These are phyloP conservation scores for Inga oerstediana DNA, from an alignment of 306 rosid species.

Conservation along the genomic window DNA sequence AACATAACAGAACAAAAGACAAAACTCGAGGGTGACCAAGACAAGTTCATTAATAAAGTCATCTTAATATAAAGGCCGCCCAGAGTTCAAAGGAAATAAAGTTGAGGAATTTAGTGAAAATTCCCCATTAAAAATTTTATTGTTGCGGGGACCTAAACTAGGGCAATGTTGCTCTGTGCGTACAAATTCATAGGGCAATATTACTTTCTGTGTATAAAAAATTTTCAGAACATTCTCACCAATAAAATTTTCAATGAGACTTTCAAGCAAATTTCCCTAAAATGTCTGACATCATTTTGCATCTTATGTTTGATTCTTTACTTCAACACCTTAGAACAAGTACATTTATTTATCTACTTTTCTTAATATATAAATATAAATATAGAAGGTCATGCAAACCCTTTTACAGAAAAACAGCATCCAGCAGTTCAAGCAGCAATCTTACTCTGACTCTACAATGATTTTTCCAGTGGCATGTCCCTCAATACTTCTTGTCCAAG, in stretches of 20 bases:
- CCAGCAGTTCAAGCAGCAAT: conserved; percentile 1
- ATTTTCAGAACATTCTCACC: too few species aligned
- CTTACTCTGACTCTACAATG: conserved; percentile 48
- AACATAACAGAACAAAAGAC: background rate
- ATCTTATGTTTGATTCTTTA: conserved; percentile 16
- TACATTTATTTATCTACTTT: background rate
- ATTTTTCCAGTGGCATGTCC: conserved; percentile 93
- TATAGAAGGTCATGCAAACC: conserved; percentile 9
- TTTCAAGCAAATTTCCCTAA: too few species aligned
- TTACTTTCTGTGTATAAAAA: too few species aligned
- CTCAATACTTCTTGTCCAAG: conserved; percentile 70
- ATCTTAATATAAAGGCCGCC: conserved; percentile 19
- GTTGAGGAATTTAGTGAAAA: too few species aligned
- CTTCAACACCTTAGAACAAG: background rate
- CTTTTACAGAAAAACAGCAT: conserved; percentile 4
- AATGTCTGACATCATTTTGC: conserved; percentile 8
- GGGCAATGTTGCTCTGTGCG: too few species aligned
- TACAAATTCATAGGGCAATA: too few species aligned
- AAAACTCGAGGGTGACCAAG: too few species aligned
- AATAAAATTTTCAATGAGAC: too few species aligned
- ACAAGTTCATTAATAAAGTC: background rate
- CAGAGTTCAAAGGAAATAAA: background rate
- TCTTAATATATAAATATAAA: background rate
- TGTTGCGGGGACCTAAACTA: too few species aligned
- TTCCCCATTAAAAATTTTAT: too few species aligned